phyloP scores from a whole-genome alignment of 768 basidiomycete species.

The Sistotremastrum niveocremeum region DNA sequence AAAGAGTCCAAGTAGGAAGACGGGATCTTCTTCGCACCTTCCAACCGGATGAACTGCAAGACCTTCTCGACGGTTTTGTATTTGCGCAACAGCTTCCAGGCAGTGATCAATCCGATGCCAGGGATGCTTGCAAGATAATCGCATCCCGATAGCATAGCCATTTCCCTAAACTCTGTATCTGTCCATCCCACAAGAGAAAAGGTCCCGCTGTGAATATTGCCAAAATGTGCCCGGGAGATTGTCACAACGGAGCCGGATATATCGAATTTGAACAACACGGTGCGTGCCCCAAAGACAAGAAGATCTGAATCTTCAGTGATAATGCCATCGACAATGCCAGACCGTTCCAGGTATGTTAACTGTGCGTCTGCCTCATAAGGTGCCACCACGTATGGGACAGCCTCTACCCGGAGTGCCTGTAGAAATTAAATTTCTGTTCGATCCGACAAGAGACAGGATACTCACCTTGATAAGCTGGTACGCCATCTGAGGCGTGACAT shows the following conservation, averaged over 20 bases:
- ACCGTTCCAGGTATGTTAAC: conserved; percentile 78
- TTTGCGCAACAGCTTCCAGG: conserved; percentile 67
- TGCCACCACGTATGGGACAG: conserved; percentile 77
- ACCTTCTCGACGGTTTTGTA: conserved; percentile 80
- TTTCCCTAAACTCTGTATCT: conserved; percentile 78
- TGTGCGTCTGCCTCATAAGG: conserved; percentile 99
- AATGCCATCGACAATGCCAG: conserved; percentile 76
- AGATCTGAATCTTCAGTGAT: conserved; percentile 97
- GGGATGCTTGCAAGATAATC: conserved; percentile 86
- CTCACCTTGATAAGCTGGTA: conserved; percentile 95
- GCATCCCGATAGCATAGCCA: conserved; percentile 89
- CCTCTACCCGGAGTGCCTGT: conserved; percentile 76
- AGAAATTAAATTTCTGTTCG: background rate
- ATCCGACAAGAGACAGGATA: background rate
- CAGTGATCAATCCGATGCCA: conserved; percentile 90
- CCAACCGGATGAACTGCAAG: conserved; percentile 57
- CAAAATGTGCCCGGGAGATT: conserved; percentile 59
- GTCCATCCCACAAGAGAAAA: conserved; percentile 83
- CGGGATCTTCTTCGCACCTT: conserved; percentile 78
- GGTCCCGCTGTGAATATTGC: conserved; percentile 40
- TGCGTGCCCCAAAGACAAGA: conserved; percentile 90
- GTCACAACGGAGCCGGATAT: conserved; percentile 48
- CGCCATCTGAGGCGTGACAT: conserved; percentile 96
- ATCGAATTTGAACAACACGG: conserved; percentile 91
- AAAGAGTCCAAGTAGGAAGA: conserved; percentile 62